phyloP scores from a whole-genome alignment of 108 stramenopile species.

The Nannochloropsis salina region DNA sequence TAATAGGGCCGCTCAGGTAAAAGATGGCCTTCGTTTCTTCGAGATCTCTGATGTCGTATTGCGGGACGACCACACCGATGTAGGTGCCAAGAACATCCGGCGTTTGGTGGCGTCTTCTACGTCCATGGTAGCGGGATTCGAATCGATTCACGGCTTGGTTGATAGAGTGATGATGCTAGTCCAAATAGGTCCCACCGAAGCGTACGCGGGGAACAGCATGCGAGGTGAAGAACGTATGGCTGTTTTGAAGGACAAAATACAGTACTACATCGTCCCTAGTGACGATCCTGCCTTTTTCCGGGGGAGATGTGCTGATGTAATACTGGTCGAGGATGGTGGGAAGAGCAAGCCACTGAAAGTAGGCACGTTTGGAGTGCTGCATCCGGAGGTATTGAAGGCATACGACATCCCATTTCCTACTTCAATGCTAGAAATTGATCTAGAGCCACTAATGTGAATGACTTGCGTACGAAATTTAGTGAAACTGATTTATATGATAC shows the following conservation, averaged over 20 bases:
- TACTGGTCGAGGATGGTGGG: constrained; percentile 64
- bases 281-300: constrained; percentile 80
- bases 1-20: constrained; percentile 57
- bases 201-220: constrained; percentile 59
- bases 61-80: constrained; percentile 75
- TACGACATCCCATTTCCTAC: constrained; percentile 86
- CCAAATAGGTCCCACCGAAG: constrained; percentile 74
- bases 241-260: constrained; percentile 32
- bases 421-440: constrained; percentile 78
- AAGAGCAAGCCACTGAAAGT: constrained; percentile 50
- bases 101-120: constrained; percentile 81
- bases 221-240: constrained; percentile 25
- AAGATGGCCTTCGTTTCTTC: constrained; percentile 52
- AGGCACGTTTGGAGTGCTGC: constrained; percentile 92
- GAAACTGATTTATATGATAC: not conserved
- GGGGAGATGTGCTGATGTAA: constrained; percentile 76
- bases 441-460: constrained; percentile 74
- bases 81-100: constrained; percentile 83
- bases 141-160: constrained; percentile 93
- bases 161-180: constrained; percentile 89
- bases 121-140: constrained; percentile 90
- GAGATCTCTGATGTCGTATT: constrained; percentile 77
- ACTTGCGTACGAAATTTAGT: not conserved
- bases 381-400: constrained; percentile 83
- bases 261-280: constrained; percentile 44